A percentile compares a stretch with the other conserved stretches of the same genome.
These are phyloP conservation scores for Globisporangium uncinulatum DNA, from an alignment of 352 stramenopile species.

Conservation along the genomic window DNA sequence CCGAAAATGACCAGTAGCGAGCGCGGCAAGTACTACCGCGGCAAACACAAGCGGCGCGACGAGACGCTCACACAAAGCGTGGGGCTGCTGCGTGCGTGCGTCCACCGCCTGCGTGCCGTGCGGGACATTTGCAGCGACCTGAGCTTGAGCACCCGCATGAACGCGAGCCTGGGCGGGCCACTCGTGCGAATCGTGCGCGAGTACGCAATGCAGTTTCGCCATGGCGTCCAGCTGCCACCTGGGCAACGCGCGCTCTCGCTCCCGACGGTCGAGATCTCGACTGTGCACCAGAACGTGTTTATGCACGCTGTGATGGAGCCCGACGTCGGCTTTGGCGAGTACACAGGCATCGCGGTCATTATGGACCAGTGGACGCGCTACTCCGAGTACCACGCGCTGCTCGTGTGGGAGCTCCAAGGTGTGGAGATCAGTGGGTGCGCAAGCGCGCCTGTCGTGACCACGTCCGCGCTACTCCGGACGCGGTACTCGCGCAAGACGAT, in stretches of 20 bases:
- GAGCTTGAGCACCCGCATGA: conserved; percentile 7
- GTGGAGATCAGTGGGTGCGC: conserved; percentile 15
- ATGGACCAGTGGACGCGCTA: conserved; percentile 19
- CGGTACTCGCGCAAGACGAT: conserved; percentile 40
- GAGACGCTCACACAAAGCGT: conserved; percentile 29
- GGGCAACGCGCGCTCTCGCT: conserved; percentile 1
- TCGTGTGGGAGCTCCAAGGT: conserved; percentile 2
- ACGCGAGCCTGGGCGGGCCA: conserved; percentile 3
- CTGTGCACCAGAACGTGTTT: conserved; percentile 7
- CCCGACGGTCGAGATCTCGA: neutral
- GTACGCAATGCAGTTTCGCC: conserved; percentile 15
- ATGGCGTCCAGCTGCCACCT: conserved; percentile 4
- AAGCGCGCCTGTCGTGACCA: conserved; percentile 17
- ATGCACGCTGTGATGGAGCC: conserved; percentile 5
- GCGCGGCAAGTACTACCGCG: conserved; percentile 57
- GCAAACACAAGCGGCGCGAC: conserved; percentile 53
- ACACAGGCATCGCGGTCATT: conserved; percentile 6
- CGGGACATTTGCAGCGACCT: conserved; percentile 18
- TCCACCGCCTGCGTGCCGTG: conserved; percentile 30
- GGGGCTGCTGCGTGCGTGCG: conserved; percentile 23
- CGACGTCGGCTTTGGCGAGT: conserved; percentile 14
- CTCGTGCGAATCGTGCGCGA: conserved; percentile 9
- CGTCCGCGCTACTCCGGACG: conserved; percentile 23
- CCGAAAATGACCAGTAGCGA: conserved; percentile 67
- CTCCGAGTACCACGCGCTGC: conserved; percentile 10